A percentile compares a stretch with the other conserved stretches of the same genome.
phyloP scores from a whole-genome alignment of 352 stramenopile species.

The Phytophthora foliorum region DNA sequence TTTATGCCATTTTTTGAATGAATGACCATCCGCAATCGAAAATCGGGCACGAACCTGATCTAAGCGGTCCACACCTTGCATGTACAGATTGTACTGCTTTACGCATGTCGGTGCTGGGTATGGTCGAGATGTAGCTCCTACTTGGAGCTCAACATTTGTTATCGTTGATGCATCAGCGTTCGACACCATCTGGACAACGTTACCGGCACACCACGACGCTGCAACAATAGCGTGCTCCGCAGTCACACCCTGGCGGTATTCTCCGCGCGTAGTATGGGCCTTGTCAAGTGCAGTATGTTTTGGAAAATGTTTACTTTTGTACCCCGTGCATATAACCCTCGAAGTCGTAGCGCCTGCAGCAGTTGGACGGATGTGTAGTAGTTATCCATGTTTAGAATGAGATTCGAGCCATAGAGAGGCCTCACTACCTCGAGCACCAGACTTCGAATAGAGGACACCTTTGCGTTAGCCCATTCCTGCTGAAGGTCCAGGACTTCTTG shows the following conservation, averaged over 20 bases:
- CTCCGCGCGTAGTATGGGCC: not conserved
- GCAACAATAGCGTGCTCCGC: not conserved
- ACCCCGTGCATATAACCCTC: too few species aligned
- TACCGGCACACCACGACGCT: not conserved
- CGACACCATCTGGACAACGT: not conserved
- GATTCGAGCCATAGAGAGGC: too few species aligned
- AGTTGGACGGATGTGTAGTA: too few species aligned
- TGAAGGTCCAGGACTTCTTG: not conserved
- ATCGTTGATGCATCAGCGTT: not conserved
- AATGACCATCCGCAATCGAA: too few species aligned
- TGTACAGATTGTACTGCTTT: too few species aligned
- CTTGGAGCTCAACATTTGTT: not conserved
- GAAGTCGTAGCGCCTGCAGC: too few species aligned
- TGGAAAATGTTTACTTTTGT: not conserved
- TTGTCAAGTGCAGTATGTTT: not conserved
- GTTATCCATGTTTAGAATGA: too few species aligned
- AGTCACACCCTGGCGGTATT: not conserved
- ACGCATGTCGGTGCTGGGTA: not conserved
- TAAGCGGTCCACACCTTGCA: too few species aligned
- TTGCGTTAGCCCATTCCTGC: not conserved
- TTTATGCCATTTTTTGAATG: too few species aligned
- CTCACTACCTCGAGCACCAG: slow-evolving; percentile 35
- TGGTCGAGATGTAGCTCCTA: not conserved
- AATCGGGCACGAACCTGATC: too few species aligned
- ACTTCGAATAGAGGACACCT: slow-evolving; percentile 15